Conservation (phyloP, 192 early-diverging fungal genomes). For the Tieghemiomyces parasiticus region DNA sequence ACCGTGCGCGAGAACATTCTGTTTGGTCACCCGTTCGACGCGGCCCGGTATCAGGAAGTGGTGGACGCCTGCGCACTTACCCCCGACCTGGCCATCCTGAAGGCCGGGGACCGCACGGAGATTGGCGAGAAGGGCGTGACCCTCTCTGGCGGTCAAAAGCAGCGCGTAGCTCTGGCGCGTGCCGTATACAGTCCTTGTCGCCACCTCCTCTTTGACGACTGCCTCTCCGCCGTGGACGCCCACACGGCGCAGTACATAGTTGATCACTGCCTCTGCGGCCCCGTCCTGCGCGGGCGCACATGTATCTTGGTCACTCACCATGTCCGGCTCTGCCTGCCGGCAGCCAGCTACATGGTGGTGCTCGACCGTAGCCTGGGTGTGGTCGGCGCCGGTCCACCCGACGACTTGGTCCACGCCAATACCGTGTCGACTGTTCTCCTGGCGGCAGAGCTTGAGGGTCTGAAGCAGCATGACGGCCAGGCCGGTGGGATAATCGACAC, state of each 20-base stretch:
- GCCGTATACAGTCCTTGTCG: slow-evolving; percentile 59
- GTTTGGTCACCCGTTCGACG: slow-evolving; percentile 63
- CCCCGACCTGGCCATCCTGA: slow-evolving; percentile 70
- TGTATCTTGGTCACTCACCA: slow-evolving; percentile 87
- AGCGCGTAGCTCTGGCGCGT: slow-evolving; percentile 70
- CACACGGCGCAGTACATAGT: slow-evolving; percentile 83
- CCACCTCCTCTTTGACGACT: slow-evolving; percentile 72
- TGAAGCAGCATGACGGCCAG: not conserved
- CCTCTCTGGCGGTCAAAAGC: slow-evolving; percentile 79
- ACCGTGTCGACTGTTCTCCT: not conserved
- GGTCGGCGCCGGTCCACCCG: not conserved
- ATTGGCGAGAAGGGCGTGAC: slow-evolving; percentile 85
- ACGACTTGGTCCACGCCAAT: not conserved
- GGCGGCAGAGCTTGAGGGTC: not conserved
- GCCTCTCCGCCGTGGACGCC: slow-evolving; percentile 87
- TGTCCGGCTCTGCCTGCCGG: slow-evolving; percentile 43
- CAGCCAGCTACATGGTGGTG: slow-evolving; percentile 36
- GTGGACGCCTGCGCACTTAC: slow-evolving; percentile 71
- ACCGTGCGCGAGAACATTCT: slow-evolving; percentile 74
- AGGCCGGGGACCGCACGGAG: slow-evolving; percentile 80
- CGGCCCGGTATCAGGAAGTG: slow-evolving; percentile 60
- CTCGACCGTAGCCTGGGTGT: slow-evolving; percentile 42
- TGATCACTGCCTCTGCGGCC: slow-evolving; percentile 54
- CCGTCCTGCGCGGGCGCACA: slow-evolving; percentile 61
- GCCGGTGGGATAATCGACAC: not conserved